Conservation (phyloP, 1,139 yeast species). For the Geotrichum carabidarum region DNA sequence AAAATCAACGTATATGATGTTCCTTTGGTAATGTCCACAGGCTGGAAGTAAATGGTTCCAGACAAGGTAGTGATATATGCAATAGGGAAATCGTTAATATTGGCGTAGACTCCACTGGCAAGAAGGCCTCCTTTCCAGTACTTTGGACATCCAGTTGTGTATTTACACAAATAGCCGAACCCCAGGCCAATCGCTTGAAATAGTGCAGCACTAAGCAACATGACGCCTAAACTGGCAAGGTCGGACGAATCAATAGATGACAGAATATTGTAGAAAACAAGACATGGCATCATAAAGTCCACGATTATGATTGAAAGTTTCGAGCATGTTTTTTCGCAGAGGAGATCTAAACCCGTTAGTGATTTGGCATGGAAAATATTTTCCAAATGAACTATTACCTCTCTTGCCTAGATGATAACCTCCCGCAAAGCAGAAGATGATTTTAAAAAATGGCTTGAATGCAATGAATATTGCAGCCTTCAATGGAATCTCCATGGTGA, state of each 20-base stretch:
- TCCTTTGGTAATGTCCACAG: constrained; percentile 66
- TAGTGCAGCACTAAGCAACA: constrained; percentile 59
- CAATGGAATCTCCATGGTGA: constrained; percentile 38
- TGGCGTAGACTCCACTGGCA: constrained; percentile 64
- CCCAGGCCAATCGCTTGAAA: constrained; percentile 34
- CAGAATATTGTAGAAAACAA: constrained; percentile 73
- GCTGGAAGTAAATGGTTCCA: constrained; percentile 55
- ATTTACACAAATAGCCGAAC: constrained; percentile 32
- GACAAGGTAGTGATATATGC: constrained; percentile 81
- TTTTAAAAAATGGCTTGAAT: constrained; percentile 82
- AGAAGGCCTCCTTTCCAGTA: constrained; percentile 74
- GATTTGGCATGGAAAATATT: neutral
- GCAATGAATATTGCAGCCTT: constrained; percentile 75
- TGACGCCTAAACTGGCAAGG: constrained; percentile 68
- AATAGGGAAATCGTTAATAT: constrained; percentile 74
- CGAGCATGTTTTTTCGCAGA: constrained; percentile 62
- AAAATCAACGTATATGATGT: constrained; percentile 82
- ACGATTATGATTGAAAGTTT: constrained; percentile 70
- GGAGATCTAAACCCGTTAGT: constrained; percentile 35
- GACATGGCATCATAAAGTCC: constrained; percentile 68
- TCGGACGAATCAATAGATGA: constrained; percentile 63
- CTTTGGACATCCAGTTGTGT: constrained; percentile 52
- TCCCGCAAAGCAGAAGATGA: constrained; percentile 64
- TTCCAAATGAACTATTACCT: constrained; percentile 43
- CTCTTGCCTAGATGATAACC: constrained; percentile 65